Conservation (phyloP, 2,329 filamentous ascomycete genomes). For the Elsinoe australis region DNA sequence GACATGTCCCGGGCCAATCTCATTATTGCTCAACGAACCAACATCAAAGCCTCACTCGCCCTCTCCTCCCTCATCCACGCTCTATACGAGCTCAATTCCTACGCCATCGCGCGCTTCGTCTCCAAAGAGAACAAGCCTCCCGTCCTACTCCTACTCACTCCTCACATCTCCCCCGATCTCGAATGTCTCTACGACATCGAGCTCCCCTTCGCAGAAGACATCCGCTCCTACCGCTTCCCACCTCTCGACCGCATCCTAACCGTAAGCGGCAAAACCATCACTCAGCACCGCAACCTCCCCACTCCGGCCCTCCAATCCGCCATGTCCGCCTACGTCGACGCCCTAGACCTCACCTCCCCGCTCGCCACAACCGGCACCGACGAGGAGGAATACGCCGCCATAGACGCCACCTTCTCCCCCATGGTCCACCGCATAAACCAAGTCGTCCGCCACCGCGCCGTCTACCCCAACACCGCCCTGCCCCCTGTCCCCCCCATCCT, state of each 20-base stretch:
- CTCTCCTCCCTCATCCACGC: constrained; percentile 86
- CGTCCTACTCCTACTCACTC: constrained; percentile 67
- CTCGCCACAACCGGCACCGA: constrained; percentile 63
- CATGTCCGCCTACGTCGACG: constrained; percentile 88
- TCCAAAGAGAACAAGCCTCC: constrained; percentile 76
- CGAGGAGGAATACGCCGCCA: constrained; percentile 65
- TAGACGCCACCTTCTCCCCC: constrained; percentile 79
- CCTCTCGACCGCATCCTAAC: constrained; percentile 82
- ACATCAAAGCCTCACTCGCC: constrained; percentile 74
- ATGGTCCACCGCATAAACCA: constrained; percentile 82
- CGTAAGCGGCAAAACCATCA: constrained; percentile 71
- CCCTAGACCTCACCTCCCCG: constrained; percentile 74
- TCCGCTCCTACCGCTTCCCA: constrained; percentile 84
- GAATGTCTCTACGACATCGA: constrained; percentile 87
- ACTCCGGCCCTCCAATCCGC: constrained; percentile 63
- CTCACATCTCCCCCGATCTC: constrained; percentile 66
- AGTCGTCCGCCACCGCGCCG: constrained; percentile 73
- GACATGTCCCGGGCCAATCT: constrained; percentile 74
- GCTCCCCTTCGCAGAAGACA: constrained; percentile 86
- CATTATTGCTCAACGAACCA: constrained; percentile 67
- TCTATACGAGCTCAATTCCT: constrained; percentile 74
- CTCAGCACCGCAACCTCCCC: constrained; percentile 76
- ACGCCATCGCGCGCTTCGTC: constrained; percentile 79
- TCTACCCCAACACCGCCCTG: constrained; percentile 59
- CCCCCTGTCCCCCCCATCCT: constrained; percentile 57